phyloP scores from a whole-genome alignment of 495 filamentous ascomycete genomes.

The Ramalina intermedia region DNA sequence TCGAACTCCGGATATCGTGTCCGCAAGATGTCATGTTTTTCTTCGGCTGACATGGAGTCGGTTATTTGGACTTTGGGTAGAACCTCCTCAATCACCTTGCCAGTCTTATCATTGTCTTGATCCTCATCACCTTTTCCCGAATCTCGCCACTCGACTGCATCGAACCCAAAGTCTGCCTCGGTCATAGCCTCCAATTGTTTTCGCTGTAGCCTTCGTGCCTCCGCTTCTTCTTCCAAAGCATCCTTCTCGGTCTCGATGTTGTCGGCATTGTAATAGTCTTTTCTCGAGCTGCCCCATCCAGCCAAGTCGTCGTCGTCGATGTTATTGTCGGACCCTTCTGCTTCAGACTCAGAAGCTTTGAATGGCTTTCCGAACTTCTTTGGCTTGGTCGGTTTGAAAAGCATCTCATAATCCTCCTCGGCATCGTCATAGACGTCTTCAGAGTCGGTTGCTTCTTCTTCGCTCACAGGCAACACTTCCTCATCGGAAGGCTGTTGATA shows the following conservation, averaged over 20 bases:
- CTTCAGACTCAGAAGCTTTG: conserved; percentile 18
- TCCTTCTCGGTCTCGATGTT: conserved; percentile 81
- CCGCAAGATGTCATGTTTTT: conserved; percentile 61
- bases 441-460: conserved; percentile 31
- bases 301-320: conserved; percentile 62
- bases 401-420: conserved; percentile 22
- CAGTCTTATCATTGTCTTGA: conserved; percentile 23
- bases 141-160: conserved; percentile 69
- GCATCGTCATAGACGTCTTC: conserved; percentile 39
- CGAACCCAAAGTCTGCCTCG: conserved; percentile 83
- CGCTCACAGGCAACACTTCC: conserved; percentile 53
- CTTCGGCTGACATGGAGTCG: conserved; percentile 59
- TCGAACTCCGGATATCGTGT: conserved; percentile 85
- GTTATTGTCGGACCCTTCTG: conserved; percentile 24
- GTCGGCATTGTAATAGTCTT: conserved; percentile 86
- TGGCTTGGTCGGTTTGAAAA: neutral
- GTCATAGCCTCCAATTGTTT: conserved; percentile 76
- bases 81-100: conserved; percentile 59
- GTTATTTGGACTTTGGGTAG: conserved; percentile 71
- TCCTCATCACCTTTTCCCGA: conserved; percentile 25
- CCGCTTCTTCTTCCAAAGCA: conserved; percentile 81
- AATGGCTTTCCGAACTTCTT: neutral
- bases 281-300: conserved; percentile 76
- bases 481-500: conserved; percentile 67
- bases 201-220: conserved; percentile 73